phyloP scores from a whole-genome alignment of 2,329 filamentous ascomycete genomes.

The Furcasterigmium sp. region DNA sequence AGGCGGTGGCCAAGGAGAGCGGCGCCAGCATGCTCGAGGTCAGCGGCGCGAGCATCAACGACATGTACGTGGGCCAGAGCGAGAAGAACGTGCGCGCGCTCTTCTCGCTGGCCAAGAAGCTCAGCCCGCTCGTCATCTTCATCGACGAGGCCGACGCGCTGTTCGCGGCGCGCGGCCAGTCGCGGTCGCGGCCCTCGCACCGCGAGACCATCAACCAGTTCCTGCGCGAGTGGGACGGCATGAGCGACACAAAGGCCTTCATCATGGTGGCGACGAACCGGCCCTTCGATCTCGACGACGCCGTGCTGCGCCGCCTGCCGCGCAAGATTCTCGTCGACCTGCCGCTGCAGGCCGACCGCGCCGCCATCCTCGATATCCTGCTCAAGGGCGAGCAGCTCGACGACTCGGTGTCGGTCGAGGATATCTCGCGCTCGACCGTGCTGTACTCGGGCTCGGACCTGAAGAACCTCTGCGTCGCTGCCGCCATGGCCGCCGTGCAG shows the following conservation, averaged over 20 bases:
- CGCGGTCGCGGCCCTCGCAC: slow-evolving; percentile 63
- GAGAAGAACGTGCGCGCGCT: slow-evolving; percentile 95
- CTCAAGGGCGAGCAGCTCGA: slow-evolving; percentile 64
- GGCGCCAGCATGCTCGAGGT: slow-evolving; percentile 78
- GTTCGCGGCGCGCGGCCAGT: slow-evolving; percentile 68
- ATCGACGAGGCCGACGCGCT: slow-evolving; percentile 96
- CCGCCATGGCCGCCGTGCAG: slow-evolving; percentile 72
- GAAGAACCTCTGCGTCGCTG: slow-evolving; percentile 76
- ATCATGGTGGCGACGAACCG: slow-evolving; percentile 95
- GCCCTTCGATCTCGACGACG: slow-evolving; percentile 90
- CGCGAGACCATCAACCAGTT: slow-evolving; percentile 96
- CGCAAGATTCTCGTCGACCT: slow-evolving; percentile 69
- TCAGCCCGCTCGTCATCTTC: slow-evolving; percentile 89
- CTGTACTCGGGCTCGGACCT: slow-evolving; percentile 80
- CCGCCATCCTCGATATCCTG: slow-evolving; percentile 66
- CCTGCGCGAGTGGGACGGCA: slow-evolving; percentile 92
- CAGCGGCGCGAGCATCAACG: slow-evolving; percentile 84
- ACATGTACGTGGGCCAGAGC: slow-evolving; percentile 93
- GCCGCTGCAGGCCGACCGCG: slow-evolving; percentile 60
- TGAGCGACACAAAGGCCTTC: slow-evolving; percentile 77
- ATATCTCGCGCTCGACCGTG: slow-evolving; percentile 62
- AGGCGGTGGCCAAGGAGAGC: slow-evolving; percentile 63
- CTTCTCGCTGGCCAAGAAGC: slow-evolving; percentile 85
- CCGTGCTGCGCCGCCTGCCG: slow-evolving; percentile 71
- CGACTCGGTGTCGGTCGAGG: slow-evolving; percentile 51